Conservation (phyloP, 805 yeast genomes). For the Kuraishia hungarica region DNA sequence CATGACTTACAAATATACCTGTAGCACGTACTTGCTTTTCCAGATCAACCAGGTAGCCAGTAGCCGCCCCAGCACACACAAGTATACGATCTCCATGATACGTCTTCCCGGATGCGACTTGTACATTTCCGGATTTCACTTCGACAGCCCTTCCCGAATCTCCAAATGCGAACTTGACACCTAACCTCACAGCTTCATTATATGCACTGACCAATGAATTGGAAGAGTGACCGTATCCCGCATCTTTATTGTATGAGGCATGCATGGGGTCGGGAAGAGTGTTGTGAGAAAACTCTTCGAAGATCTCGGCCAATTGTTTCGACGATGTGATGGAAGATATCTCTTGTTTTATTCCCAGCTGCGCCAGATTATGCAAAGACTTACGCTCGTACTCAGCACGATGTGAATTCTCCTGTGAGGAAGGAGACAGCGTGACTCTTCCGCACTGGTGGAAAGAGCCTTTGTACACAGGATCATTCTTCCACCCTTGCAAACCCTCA, state of each 20-base stretch:
- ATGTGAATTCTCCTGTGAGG: constrained; percentile 8
- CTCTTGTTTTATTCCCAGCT: constrained; percentile 16
- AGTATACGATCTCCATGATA: constrained; percentile 22
- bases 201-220: constrained; percentile 16
- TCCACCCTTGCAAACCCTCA: constrained; percentile 23
- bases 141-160: constrained; percentile 6
- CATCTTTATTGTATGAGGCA: constrained; percentile 16
- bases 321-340: constrained; percentile 11
- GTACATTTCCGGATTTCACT: constrained; percentile 5
- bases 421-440: constrained; percentile 22
- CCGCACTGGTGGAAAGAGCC: constrained; percentile 17
- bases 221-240: constrained; percentile 21
- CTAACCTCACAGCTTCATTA: constrained; percentile 8
- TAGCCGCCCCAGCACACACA: constrained; percentile 28
- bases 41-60: constrained; percentile 24
- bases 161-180: constrained; percentile 15
- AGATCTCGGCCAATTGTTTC: constrained; percentile 10
- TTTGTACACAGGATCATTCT: constrained; percentile 15
- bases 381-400: constrained; percentile 18
- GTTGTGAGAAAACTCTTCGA: constrained; percentile 12
- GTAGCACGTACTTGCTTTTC: constrained; percentile 23
- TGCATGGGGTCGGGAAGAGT: constrained; percentile 9
- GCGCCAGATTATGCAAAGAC: constrained; percentile 14
- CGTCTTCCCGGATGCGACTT: constrained; percentile 15
- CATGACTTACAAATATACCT: constrained; percentile 28